These are phyloP conservation scores for Talaromyces nanjingensis DNA, from an alignment of 495 filamentous ascomycete species.

Conservation along the genomic window DNA sequence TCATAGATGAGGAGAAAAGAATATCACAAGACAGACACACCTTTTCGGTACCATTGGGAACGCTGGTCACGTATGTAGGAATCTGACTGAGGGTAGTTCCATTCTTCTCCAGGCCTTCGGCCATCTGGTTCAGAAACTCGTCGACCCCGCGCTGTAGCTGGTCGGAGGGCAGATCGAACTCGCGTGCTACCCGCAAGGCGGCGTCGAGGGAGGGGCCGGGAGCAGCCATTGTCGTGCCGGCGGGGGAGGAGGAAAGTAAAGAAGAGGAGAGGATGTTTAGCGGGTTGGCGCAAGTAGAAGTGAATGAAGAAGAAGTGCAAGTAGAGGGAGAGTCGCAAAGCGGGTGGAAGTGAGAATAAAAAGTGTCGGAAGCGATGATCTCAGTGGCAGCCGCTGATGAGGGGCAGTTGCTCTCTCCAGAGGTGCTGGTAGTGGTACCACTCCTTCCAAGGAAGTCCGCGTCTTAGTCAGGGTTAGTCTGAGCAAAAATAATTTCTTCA, in stretches of 20 bases:
- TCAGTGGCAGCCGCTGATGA: slow-evolving; percentile 3
- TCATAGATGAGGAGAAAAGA: slow-evolving; percentile 3
- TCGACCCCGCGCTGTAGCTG: slow-evolving; percentile 71
- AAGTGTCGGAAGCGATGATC: background rate
- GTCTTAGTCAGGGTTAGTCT: background rate
- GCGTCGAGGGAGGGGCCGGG: slow-evolving; percentile 35
- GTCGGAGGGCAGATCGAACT: slow-evolving; percentile 80
- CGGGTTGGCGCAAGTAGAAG: slow-evolving; percentile 8
- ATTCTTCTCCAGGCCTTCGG: slow-evolving; percentile 74
- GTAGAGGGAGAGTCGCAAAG: slow-evolving; percentile 5
- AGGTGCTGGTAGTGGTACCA: background rate
- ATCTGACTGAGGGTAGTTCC: slow-evolving; percentile 86
- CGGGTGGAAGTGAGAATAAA: background rate
- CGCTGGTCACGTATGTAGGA: slow-evolving; percentile 89
- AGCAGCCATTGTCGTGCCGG: slow-evolving; percentile 4
- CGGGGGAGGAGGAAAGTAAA: slow-evolving; percentile 7
- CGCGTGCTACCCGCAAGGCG: slow-evolving; percentile 67
- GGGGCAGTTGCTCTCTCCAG: background rate
- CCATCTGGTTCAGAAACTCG: slow-evolving; percentile 82
- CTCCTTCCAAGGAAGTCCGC: slow-evolving; percentile 2
- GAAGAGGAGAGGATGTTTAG: slow-evolving; percentile 6
- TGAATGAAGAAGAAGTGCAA: slow-evolving; percentile 6
- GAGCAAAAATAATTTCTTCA: too few relatives aligned
- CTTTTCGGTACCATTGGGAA: slow-evolving; percentile 97
- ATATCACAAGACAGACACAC: slow-evolving; percentile 16